These are phyloP conservation scores for Austroboletus niveus DNA, from an alignment of 1,284 basidiomycete species.

Conservation along the genomic window DNA sequence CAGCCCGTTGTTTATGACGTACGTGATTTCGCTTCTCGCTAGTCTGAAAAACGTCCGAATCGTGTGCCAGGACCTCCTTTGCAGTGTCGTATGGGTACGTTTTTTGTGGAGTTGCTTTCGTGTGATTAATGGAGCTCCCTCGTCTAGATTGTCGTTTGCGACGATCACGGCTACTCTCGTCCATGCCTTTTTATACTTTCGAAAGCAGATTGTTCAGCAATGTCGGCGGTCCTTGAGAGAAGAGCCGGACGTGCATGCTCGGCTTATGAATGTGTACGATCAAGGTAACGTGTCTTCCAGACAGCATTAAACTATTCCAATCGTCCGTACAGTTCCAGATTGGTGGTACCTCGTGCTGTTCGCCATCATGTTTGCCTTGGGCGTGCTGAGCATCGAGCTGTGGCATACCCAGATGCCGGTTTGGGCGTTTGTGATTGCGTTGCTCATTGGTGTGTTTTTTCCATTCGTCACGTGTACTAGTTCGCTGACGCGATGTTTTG, in stretches of 20 bases:
- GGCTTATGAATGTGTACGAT: constrained; percentile 64
- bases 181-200: constrained; percentile 65
- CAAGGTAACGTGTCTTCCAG: constrained; percentile 32
- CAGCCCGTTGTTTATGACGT: constrained; percentile 67
- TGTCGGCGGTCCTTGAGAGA: constrained; percentile 50
- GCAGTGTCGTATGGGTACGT: constrained; percentile 47
- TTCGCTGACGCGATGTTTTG: constrained; percentile 9
- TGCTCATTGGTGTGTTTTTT: constrained; percentile 35
- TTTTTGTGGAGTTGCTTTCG: not conserved
- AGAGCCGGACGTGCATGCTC: constrained; percentile 67
- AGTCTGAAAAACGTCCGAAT: not conserved
- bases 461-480: not conserved
- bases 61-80: constrained; percentile 43
- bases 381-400: constrained; percentile 56
- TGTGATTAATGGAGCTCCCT: not conserved
- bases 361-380: constrained; percentile 46
- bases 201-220: constrained; percentile 54
- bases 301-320: no score
- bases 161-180: constrained; percentile 64
- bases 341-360: constrained; percentile 35
- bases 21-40: constrained; percentile 2
- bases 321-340: constrained; percentile 23
- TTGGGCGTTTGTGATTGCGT: constrained; percentile 47
- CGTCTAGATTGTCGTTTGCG: constrained; percentile 50
- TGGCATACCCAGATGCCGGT: constrained; percentile 57